Conservation (phyloP, 192 early-diverging fungal species). For the Fimicolochytrium jonesii region DNA sequence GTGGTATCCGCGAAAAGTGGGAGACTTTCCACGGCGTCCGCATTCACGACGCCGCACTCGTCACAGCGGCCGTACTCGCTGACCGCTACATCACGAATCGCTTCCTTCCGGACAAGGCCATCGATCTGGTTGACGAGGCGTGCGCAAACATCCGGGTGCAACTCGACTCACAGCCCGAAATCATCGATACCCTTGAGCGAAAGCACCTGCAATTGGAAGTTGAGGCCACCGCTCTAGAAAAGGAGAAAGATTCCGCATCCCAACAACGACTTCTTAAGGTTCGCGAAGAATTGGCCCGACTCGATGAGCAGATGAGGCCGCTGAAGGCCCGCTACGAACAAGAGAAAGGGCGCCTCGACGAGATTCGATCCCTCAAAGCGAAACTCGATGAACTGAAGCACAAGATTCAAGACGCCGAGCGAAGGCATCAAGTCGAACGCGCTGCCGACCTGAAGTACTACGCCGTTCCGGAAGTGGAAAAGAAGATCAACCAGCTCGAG, state of each 20-base stretch:
- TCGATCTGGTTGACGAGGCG: constrained; percentile 90
- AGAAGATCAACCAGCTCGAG: constrained; percentile 70
- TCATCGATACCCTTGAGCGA: constrained; percentile 93
- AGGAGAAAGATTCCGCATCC: constrained; percentile 87
- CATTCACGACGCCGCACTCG: constrained; percentile 67
- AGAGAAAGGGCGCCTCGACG: constrained; percentile 83
- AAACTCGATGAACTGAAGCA: constrained; percentile 84
- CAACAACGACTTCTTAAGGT: constrained; percentile 74
- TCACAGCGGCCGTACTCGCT: constrained; percentile 67
- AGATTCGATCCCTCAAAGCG: constrained; percentile 77
- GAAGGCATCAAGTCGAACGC: constrained; percentile 73
- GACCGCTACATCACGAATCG: constrained; percentile 76
- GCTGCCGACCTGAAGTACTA: constrained; percentile 94
- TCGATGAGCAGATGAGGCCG: constrained; percentile 85
- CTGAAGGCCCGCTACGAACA: constrained; percentile 79
- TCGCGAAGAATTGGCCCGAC: constrained; percentile 72
- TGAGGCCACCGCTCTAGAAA: constrained; percentile 86
- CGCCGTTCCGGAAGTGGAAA: constrained; percentile 85
- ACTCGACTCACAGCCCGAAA: constrained; percentile 91
- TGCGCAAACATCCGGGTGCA: constrained; percentile 94
- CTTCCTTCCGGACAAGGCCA: constrained; percentile 75
- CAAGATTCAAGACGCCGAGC: constrained; percentile 82
- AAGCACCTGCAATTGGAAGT: constrained; percentile 90
- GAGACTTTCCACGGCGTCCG: constrained; percentile 75
- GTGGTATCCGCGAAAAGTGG: constrained; percentile 73